Percentiles rank a stretch among this genome's conserved stretches.
phyloP scores from a whole-genome alignment of 2,329 filamentous ascomycete species.

The Alternaria alternata region DNA sequence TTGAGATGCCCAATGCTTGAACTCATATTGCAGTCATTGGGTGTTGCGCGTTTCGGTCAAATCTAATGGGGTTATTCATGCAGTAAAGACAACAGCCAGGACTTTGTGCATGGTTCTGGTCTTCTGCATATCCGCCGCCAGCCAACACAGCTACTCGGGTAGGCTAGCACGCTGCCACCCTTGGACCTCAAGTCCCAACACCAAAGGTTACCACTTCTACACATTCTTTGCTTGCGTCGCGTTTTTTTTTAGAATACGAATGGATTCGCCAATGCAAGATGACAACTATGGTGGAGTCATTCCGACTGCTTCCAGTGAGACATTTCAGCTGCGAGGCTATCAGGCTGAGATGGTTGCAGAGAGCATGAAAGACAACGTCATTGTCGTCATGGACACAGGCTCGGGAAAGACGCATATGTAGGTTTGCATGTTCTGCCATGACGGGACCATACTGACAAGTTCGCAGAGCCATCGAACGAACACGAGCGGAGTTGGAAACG shows the following conservation, averaged over 20 bases:
- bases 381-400: slow-evolving; percentile 60
- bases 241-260: not conserved
- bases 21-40: not conserved
- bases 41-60: not conserved
- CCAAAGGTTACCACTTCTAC: not conserved
- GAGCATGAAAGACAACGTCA: slow-evolving; percentile 55
- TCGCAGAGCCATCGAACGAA: slow-evolving; percentile 54
- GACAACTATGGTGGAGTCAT: slow-evolving; percentile 11
- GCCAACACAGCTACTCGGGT: slow-evolving; percentile 7
- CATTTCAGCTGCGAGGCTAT: slow-evolving; percentile 53
- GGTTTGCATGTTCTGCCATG: not conserved
- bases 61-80: not conserved
- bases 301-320: slow-evolving; percentile 12
- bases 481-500: slow-evolving; percentile 53
- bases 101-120: not conserved
- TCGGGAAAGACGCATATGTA: slow-evolving; percentile 59
- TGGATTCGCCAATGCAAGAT: slow-evolving; percentile 9
- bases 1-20: slow-evolving; percentile 5
- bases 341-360: slow-evolving; percentile 60
- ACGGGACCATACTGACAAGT: slow-evolving; percentile 15
- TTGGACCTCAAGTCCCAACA: not conserved
- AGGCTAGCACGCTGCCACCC: not conserved
- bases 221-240: not conserved
- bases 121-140: not conserved
- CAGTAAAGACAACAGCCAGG: not conserved